These are phyloP conservation scores for Aschersonia sp. DNA, from an alignment of 2,329 filamentous ascomycete species.

Conservation along the genomic window DNA sequence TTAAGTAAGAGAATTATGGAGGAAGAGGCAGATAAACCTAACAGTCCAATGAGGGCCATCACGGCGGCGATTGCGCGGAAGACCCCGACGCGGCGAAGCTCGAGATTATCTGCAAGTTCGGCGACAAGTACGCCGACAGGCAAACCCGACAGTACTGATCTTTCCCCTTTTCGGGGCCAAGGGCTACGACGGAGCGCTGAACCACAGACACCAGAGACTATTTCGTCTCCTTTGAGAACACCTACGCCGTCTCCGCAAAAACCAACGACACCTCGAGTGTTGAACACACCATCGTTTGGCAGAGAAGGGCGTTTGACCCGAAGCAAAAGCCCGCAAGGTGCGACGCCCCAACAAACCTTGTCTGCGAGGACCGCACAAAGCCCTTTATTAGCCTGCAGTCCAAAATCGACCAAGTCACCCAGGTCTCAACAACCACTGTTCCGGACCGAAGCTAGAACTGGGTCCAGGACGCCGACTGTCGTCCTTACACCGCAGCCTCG, in stretches of 20 bases:
- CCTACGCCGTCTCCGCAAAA: conserved; percentile 13
- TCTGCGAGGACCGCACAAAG: conserved; percentile 3
- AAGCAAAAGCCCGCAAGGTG: conserved; percentile 6
- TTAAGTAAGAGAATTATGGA: conserved; percentile 44
- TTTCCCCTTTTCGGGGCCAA: conserved; percentile 37
- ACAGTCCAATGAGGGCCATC: conserved; percentile 25
- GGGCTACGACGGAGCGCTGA: conserved; percentile 31
- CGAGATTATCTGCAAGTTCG: conserved; percentile 6
- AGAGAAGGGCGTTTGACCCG: not conserved
- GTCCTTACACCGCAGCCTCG: conserved; percentile 38
- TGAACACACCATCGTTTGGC: not conserved
- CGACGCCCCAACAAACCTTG: conserved; percentile 5
- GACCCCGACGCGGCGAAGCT: conserved; percentile 7
- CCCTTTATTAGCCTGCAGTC: not conserved
- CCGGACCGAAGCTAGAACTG: conserved; percentile 36
- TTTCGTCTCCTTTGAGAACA: conserved; percentile 4
- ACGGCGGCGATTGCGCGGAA: conserved; percentile 11
- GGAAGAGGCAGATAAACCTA: conserved; percentile 36
- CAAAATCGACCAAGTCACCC: conserved; percentile 2
- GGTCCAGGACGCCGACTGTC: conserved; percentile 46
- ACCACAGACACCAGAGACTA: conserved; percentile 14
- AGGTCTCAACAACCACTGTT: conserved; percentile 29
- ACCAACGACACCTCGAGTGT: conserved; percentile 7
- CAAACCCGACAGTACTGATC: conserved; percentile 35
- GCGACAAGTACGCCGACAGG: conserved; percentile 15